Percentiles rank a stretch among this genome's conserved stretches.
Evolutionary conservation across 257 asterid genomes (phyloP).

Genomic region (Solanum bulbocastanum): DNA sequence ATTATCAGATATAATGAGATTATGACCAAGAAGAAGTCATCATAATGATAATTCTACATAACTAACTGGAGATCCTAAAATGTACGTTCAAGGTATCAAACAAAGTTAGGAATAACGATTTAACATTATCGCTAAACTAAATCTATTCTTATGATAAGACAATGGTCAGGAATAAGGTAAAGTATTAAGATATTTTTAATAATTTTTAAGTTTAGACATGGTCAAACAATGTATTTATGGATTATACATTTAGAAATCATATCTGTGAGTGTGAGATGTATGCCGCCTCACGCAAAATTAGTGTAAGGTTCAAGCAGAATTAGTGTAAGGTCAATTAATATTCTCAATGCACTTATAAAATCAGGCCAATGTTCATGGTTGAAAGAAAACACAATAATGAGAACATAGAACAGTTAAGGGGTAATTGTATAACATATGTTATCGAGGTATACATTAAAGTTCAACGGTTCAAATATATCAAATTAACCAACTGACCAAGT

Average conservation of each 20-base stretch:
- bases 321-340: neutral
- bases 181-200: neutral
- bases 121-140: too few species aligned
- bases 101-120: neutral
- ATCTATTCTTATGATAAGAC: neutral
- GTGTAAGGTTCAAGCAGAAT: neutral
- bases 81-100: neutral
- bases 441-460: too few species aligned
- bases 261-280: neutral
- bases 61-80: neutral
- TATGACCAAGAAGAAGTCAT: neutral
- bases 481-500: neutral
- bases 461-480: neutral
- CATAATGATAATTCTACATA: neutral
- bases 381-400: neutral
- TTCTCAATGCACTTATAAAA: neutral
- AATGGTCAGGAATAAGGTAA: neutral
- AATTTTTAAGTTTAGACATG: neutral
- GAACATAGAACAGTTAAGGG: neutral
- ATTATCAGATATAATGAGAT: neutral
- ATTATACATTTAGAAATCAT: neutral
- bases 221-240: neutral
- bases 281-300: neutral
- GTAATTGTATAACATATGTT: neutral
- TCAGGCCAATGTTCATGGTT: neutral